Percentiles rank a stretch among this genome's conserved stretches.
phyloP scores from a whole-genome alignment of 2,329 filamentous ascomycete species.

The Neofusicoccum umdonicola region DNA sequence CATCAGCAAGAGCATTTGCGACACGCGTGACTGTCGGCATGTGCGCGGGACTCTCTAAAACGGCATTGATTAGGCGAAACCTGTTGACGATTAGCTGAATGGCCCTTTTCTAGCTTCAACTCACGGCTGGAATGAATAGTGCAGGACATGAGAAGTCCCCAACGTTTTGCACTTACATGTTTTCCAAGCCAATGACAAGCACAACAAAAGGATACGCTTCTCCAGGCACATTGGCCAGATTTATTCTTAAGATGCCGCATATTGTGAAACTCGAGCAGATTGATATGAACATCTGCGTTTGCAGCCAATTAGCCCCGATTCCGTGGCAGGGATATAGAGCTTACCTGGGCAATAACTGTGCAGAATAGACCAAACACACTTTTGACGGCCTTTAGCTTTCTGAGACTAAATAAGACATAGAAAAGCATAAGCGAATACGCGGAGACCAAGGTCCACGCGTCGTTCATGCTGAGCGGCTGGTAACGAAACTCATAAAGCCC shows the following conservation, averaged over 20 bases:
- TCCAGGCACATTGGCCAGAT: conserved; percentile 71
- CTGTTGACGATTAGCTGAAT: conserved; percentile 25
- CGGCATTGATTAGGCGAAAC: conserved; percentile 73
- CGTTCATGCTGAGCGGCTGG: conserved; percentile 66
- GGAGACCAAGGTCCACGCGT: conserved; percentile 61
- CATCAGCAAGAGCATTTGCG: conserved; percentile 70
- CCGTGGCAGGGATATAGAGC: neutral
- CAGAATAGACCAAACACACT: conserved; percentile 70
- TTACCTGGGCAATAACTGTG: conserved; percentile 64
- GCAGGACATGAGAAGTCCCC: neutral
- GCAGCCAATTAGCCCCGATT: conserved; percentile 8
- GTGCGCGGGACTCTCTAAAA: conserved; percentile 68
- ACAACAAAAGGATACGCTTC: conserved; percentile 76
- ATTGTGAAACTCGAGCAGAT: conserved; percentile 78
- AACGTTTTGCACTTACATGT: conserved; percentile 49
- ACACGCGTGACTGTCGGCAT: conserved; percentile 68
- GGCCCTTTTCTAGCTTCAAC: too few relatives aligned
- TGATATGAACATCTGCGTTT: conserved; percentile 58
- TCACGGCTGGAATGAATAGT: too few relatives aligned
- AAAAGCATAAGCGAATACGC: conserved; percentile 63
- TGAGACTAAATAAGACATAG: conserved; percentile 67
- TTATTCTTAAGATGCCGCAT: conserved; percentile 71
- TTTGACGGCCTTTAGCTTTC: conserved; percentile 71
- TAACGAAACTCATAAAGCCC: conserved; percentile 78
- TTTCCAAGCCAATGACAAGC: conserved; percentile 72